phyloP scores from a whole-genome alignment of 306 rosid genomes.

The Prunus mongolica region DNA sequence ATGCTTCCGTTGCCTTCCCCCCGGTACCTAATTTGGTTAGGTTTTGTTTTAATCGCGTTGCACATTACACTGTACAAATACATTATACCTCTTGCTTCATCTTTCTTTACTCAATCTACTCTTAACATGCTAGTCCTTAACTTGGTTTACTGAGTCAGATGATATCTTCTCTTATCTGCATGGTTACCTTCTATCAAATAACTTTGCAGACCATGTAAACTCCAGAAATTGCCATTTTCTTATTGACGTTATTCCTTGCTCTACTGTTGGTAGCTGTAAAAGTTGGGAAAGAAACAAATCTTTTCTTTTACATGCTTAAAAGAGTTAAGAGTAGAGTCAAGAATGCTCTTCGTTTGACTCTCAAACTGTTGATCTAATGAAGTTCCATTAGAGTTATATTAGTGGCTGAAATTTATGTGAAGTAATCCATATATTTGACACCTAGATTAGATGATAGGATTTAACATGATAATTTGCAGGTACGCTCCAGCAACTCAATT shows the following conservation, averaged over 20 bases:
- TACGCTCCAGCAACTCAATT: conserved; percentile 90
- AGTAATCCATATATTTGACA: not conserved
- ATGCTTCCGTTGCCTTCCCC: conserved; percentile 76
- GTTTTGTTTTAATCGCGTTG: not conserved
- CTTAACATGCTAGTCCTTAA: not conserved
- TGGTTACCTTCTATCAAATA: not conserved
- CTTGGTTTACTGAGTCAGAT: too few relatives aligned
- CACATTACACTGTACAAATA: not conserved
- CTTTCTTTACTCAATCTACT: not conserved
- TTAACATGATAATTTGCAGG: conserved; percentile 34
- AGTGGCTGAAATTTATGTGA: not conserved
- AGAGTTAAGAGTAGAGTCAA: not conserved
- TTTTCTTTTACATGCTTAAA: not conserved
- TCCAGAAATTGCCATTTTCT: not conserved
- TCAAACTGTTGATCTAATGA: not conserved
- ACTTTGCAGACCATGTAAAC: not conserved
- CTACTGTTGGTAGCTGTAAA: not conserved
- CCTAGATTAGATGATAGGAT: not conserved
- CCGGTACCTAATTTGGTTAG: conserved; percentile 40
- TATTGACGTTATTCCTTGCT: not conserved
- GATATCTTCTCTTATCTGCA: too few relatives aligned
- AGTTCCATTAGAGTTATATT: not conserved
- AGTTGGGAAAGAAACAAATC: not conserved
- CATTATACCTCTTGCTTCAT: conserved; percentile 3
- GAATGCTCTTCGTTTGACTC: not conserved